These are phyloP conservation scores for Stagonosporopsis vannaccii DNA, from an alignment of 2,329 filamentous ascomycete genomes.

Conservation along the genomic window DNA sequence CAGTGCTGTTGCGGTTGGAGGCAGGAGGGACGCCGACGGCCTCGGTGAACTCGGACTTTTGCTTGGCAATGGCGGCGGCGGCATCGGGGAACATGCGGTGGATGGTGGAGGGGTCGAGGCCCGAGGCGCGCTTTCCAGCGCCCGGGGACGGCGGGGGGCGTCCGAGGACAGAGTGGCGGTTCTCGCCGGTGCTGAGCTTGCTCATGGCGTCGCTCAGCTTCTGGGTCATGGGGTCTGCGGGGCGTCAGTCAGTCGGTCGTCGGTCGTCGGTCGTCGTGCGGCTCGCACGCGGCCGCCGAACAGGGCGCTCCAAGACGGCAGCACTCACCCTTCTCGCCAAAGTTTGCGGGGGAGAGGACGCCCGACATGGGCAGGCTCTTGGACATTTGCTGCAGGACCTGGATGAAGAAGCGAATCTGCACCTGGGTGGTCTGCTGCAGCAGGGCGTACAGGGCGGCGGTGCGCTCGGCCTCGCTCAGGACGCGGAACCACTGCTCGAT, in stretches of 20 bases:
- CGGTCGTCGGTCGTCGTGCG: no score
- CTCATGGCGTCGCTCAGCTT: constrained; percentile 96
- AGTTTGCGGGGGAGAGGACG: constrained; percentile 90
- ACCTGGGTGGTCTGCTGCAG: constrained; percentile 98
- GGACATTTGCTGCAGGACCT: constrained; percentile 98
- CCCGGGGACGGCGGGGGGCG: constrained; percentile 77
- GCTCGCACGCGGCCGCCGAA: no score
- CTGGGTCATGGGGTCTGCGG: constrained; percentile 91
- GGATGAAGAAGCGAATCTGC: constrained; percentile 98
- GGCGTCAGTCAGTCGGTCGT: constrained; percentile 1
- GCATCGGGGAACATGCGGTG: constrained; percentile 99
- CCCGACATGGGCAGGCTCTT: constrained; percentile 98
- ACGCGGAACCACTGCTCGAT: constrained; percentile 99
- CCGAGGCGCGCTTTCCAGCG: constrained; percentile 84
- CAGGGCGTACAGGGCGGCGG: constrained; percentile 91
- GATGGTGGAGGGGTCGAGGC: constrained; percentile 90
- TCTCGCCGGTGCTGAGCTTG: constrained; percentile 87
- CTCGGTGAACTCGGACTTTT: constrained; percentile 97
- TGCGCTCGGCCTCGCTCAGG: constrained; percentile 93
- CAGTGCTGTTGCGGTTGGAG: constrained; percentile 90
- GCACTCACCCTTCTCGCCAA: constrained; percentile 85
- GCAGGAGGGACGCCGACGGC: constrained; percentile 88
- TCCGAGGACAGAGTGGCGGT: constrained; percentile 79
- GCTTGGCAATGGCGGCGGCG: constrained; percentile 95
- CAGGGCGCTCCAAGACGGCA: no score